phyloP scores from a whole-genome alignment of 345 rosid species.

The Lepidium sativum region DNA sequence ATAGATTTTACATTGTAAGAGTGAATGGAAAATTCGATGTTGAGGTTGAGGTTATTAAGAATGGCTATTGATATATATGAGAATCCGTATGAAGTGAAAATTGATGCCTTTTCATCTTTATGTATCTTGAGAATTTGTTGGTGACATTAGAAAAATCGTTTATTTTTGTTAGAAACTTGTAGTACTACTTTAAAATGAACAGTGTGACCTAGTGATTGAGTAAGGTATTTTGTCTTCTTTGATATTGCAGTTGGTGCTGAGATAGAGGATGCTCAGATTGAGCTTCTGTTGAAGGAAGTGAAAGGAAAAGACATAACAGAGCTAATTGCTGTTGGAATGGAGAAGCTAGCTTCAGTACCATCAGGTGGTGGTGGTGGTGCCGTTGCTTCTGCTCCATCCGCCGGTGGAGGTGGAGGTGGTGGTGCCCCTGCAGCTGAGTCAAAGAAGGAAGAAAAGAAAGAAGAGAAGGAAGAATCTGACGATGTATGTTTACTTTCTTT shows the following conservation, averaged over 20 bases:
- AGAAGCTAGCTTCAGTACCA: conserved; percentile 74
- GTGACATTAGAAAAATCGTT: too few species aligned
- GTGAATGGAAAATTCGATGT: not conserved
- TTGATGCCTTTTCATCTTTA: too few species aligned
- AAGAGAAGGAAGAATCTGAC: conserved; percentile 72
- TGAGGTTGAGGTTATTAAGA: too few species aligned
- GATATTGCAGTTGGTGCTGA: conserved; percentile 59
- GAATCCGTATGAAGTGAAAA: too few species aligned
- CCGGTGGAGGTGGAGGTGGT: conserved; percentile 26
- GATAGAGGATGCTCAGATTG: conserved; percentile 46
- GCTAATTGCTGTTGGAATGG: conserved; percentile 73
- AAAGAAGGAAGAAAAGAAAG: conserved; percentile 72
- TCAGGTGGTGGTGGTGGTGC: conserved; percentile 44
- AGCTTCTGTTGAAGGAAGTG: conserved; percentile 52
- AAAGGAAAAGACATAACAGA: conserved; percentile 68
- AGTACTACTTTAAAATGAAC: too few species aligned
- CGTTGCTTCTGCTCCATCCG: conserved; percentile 26
- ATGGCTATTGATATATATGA: too few species aligned
- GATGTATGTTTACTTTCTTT: conserved; percentile 37
- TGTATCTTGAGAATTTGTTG: too few species aligned
- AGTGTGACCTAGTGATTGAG: not conserved
- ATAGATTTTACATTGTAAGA: not conserved
- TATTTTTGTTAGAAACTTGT: too few species aligned
- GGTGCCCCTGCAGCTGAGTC: conserved; percentile 47
- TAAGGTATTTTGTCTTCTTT: not conserved